Evolutionary conservation across 495 filamentous ascomycete species (phyloP), one percentile per base, ranked within the genome.

Genomic region (Viridothelium virens): DNA sequence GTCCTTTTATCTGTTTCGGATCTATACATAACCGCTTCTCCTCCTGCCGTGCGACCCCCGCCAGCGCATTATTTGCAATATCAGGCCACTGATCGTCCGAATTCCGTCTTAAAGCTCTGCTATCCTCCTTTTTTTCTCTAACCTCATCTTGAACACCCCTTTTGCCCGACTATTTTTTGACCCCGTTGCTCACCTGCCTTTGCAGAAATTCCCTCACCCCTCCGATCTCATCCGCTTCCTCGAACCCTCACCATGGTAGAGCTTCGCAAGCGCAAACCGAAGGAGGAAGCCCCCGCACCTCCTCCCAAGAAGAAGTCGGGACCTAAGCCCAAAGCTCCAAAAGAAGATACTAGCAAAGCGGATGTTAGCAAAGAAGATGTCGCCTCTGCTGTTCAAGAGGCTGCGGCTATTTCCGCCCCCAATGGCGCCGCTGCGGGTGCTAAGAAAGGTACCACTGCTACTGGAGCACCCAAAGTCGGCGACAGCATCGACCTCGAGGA

Each of bases 401-500:
- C 66, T 31, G 70, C 73, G 63, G 70, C 67, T 44, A 63, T 61
- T 44, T 39, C 67, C 53, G 70, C 75, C 14, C 70, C 61, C 3
- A 72, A 77, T 56, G 67, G 70, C 46, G 65, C 72, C 61, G 70
- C 69, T 11, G 68, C 72, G 9, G 64, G 63, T 10, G 67, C 71
- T 14, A 74, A 74, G 50, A 73, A 74, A 41, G 66, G 53, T 34
- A 66, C 65, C 46, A 66, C 71, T 31, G 71, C 68, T 12, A 67
- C 66, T 46, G 67, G 69, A 3, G 65, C 74, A 18, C 77, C 76
- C 33, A 77, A 77, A 56, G 78, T 78, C 64, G 84, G 80, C 64
- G 78, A 84, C 68, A 82, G 76, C 37, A 79, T 96, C 72, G 73
- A 78, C 41, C 82, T 94, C 59, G 84, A 89, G 36, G 80, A 77